These are phyloP conservation scores for Aspergillus saccharolyticus DNA, from an alignment of 495 filamentous ascomycete genomes.

Conservation along the genomic window DNA sequence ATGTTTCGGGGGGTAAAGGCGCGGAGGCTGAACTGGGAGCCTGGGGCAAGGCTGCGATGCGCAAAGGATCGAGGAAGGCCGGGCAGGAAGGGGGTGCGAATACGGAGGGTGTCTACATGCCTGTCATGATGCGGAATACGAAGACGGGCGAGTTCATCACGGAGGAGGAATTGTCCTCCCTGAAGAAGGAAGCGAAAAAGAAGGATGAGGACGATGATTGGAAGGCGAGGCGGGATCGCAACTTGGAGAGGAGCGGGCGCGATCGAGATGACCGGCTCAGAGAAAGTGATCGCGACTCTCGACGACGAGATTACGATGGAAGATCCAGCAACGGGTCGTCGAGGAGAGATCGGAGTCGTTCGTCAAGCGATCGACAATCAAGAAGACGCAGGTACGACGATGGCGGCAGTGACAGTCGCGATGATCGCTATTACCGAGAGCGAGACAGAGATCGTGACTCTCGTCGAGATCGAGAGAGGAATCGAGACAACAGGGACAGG, in stretches of 20 bases:
- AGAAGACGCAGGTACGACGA: constrained; percentile 31
- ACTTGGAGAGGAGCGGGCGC: constrained; percentile 46
- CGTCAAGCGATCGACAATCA: constrained; percentile 30
- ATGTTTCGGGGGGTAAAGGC: constrained; percentile 51
- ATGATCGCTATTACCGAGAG: constrained; percentile 31
- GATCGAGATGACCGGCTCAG: constrained; percentile 22
- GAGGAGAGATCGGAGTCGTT: constrained; percentile 31
- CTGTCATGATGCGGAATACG: constrained; percentile 60
- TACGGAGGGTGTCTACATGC: constrained; percentile 57
- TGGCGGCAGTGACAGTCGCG: constrained; percentile 21
- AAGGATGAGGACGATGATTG: constrained; percentile 39
- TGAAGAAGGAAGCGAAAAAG: constrained; percentile 42
- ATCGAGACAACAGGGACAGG: constrained; percentile 25
- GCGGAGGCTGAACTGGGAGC: constrained; percentile 70
- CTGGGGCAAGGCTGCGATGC: constrained; percentile 66
- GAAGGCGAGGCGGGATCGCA: constrained; percentile 46
- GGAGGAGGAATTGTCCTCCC: constrained; percentile 53
- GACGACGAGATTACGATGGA: constrained; percentile 25
- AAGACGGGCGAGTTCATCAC: constrained; percentile 62
- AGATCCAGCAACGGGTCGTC: constrained; percentile 30
- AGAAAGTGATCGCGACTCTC: constrained; percentile 26
- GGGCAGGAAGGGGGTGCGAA: constrained; percentile 34
- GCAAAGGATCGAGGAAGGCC: constrained; percentile 47
- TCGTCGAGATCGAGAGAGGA: constrained; percentile 41
- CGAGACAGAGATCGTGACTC: constrained; percentile 30